Conservation (phyloP, 129 eudicot genomes). For the Flaveria robusta region DNA sequence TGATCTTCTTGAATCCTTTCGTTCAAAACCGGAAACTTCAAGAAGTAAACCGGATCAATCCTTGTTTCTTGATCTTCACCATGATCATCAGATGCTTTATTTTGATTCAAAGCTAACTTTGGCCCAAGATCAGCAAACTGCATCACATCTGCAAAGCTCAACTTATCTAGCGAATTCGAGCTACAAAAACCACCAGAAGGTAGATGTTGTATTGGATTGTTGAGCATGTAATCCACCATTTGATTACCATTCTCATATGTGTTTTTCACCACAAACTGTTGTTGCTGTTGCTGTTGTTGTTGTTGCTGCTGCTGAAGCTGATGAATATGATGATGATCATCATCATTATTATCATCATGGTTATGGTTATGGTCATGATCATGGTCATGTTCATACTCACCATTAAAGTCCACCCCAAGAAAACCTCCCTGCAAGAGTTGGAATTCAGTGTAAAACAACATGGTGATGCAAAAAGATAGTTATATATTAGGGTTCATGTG, state of each 20-base stretch:
- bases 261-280: conserved; percentile 40
- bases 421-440: conserved; percentile 52
- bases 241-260: conserved; percentile 46
- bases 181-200: conserved; percentile 38
- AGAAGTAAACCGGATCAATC: conserved; percentile 70
- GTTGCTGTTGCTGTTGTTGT: conserved; percentile 31
- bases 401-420: conserved; percentile 50
- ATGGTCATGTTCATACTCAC: conserved; percentile 41
- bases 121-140: conserved; percentile 94
- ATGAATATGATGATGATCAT: not conserved
- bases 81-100: conserved; percentile 45
- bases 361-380: conserved; percentile 3
- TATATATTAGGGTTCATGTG: conserved; percentile 11
- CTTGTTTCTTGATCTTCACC: conserved; percentile 51
- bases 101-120: conserved; percentile 62
- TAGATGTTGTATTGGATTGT: conserved; percentile 39
- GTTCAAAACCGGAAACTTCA: conserved; percentile 75
- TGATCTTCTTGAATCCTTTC: conserved; percentile 52
- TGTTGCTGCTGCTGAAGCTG: conserved; percentile 25
- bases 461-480: conserved; percentile 23
- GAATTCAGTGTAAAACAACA: conserved; percentile 43
- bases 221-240: conserved; percentile 65
- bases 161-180: conserved; percentile 55
- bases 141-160: conserved; percentile 97
- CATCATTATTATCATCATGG: not conserved